These are phyloP conservation scores for Oryza brachyantha DNA, from an alignment of 176 grass and related monocot genomes.

Conservation along the genomic window DNA sequence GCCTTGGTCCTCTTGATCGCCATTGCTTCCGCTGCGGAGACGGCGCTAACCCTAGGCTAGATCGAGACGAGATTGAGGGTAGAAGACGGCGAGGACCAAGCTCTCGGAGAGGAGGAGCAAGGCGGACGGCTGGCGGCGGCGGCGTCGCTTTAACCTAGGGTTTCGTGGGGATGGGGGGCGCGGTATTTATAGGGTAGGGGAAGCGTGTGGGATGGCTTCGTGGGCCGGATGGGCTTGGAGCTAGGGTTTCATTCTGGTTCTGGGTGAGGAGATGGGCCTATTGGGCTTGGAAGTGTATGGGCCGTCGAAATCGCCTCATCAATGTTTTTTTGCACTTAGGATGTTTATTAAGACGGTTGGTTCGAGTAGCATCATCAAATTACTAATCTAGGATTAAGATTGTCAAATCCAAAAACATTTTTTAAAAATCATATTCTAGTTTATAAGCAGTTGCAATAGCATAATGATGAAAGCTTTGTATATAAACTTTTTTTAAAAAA, in stretches of 20 bases:
- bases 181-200: not conserved
- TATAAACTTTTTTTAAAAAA: too few species aligned
- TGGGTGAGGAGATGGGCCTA: not conserved
- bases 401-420: too few species aligned
- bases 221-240: not conserved
- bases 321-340: too few species aligned
- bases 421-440: too few species aligned
- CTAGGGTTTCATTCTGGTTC: slow-evolving; percentile 6
- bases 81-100: slow-evolving; percentile 54
- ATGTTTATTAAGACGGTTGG: too few species aligned
- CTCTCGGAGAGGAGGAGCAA: slow-evolving; percentile 26
- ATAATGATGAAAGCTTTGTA: too few species aligned
- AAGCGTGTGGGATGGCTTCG: too few species aligned
- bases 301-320: too few species aligned
- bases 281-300: not conserved
- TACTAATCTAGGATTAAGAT: too few species aligned
- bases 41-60: slow-evolving; percentile 22
- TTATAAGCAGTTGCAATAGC: too few species aligned
- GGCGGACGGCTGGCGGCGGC: slow-evolving; percentile 54
- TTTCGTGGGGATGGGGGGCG: not conserved
- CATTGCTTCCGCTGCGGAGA: slow-evolving; percentile 40
- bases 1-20: slow-evolving; percentile 77
- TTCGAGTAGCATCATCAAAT: too few species aligned
- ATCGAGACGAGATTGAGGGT: not conserved
- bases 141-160: slow-evolving; percentile 75